Evolutionary conservation across 805 yeast species (phyloP), one percentile per base, ranked within the genome.

Genomic region (Pichia occidentalis): DNA sequence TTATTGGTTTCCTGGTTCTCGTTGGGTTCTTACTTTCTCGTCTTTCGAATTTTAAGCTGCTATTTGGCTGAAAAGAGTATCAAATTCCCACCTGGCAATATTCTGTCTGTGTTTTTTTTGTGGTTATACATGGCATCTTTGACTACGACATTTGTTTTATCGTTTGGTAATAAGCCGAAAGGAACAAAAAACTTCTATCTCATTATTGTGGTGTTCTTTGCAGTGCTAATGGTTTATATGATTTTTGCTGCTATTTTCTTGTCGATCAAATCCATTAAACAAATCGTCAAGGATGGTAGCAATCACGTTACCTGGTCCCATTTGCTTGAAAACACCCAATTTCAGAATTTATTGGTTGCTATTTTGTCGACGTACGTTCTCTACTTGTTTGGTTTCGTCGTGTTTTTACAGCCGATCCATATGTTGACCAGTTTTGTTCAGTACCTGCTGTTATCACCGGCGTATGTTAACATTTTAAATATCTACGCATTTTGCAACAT

Each of bases 401-500:
- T 90, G 40, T 90, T 81, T 53, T 71, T 94, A 37, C 95, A 90
- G 48, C 97, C 97, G 13, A 79, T 85, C 74, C 95, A 88, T 54
- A 83, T 90, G 90, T 58, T 86, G 46, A 87, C 97, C 0, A 79
- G 92, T 34, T 84, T 87, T 57, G 50, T 75, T 19, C 98, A 90
- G 60, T 90, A 90, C 56, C 59, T 90, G 42, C 60, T 90, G 44
- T 61, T 90, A 40, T 78, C 88, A 46, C 98, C 98, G 0, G 76
- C 94, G 0, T 92, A 88, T 59, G 79, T 87, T 61, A 88, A 90
- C 53, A 90, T 88, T 37, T 67, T 90, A 55, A 87, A 86, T 59
- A 90, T 90, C 44, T 90, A 90, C 61, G 95, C 97, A 3, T 88
- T 90, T 59, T 88, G 97, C 67, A 90, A 90, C 61, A 81, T 90